Conservation (phyloP, 352 stramenopile genomes). For the Pythium chondricola region DNA sequence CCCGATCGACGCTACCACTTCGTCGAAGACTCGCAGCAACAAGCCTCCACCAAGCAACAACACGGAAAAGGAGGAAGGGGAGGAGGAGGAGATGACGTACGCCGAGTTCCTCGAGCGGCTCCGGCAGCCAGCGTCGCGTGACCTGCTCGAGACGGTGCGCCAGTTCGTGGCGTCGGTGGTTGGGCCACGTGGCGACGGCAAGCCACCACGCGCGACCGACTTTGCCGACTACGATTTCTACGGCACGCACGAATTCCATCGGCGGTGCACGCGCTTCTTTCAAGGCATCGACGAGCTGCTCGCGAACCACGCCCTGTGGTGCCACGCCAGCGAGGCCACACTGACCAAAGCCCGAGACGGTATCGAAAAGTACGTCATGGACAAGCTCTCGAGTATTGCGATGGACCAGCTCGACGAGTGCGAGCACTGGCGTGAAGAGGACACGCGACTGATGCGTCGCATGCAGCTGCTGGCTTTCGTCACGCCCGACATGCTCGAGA, state of each 20-base stretch:
- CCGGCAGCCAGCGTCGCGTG: slow-evolving; percentile 58
- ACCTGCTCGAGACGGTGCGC: slow-evolving; percentile 68
- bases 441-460: slow-evolving; percentile 56
- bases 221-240: slow-evolving; percentile 83
- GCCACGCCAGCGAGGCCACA: slow-evolving; percentile 52
- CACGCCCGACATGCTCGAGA: slow-evolving; percentile 86
- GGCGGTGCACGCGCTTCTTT: slow-evolving; percentile 69
- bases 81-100: slow-evolving; percentile 58
- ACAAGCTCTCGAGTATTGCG: slow-evolving; percentile 77
- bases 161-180: slow-evolving; percentile 75
- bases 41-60: slow-evolving; percentile 11
- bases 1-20: slow-evolving; percentile 28
- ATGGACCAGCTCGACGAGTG: slow-evolving; percentile 69
- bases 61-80: slow-evolving; percentile 16
- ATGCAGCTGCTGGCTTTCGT: slow-evolving; percentile 86
- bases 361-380: slow-evolving; percentile 91
- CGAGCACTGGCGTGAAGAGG: slow-evolving; percentile 61
- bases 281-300: slow-evolving; percentile 61
- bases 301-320: slow-evolving; percentile 49
- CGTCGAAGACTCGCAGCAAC: slow-evolving; percentile 24
- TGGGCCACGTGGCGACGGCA: slow-evolving; percentile 67
- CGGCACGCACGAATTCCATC: slow-evolving; percentile 57
- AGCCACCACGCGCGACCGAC: slow-evolving; percentile 51
- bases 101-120: slow-evolving; percentile 72
- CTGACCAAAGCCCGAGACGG: slow-evolving; percentile 67